Conservation (phyloP, 139 green algal species). For the Coelastrella sp. region DNA sequence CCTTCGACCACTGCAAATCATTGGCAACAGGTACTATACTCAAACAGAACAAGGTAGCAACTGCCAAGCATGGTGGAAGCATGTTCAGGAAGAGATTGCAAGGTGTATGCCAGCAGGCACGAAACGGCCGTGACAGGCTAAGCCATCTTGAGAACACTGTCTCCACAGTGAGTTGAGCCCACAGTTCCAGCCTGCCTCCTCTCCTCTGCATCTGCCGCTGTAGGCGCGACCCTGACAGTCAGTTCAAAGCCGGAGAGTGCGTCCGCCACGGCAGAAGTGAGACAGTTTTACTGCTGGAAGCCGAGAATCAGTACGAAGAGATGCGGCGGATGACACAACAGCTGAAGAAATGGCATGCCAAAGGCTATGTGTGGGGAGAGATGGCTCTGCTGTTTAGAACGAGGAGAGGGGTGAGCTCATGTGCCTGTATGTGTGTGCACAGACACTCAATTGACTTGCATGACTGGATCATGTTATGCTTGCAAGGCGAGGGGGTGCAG, state of each 20-base stretch:
- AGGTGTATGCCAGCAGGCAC: too few relatives aligned
- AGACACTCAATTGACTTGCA: background rate
- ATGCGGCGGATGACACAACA: background rate
- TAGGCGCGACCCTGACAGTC: background rate
- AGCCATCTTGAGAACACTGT: too few relatives aligned
- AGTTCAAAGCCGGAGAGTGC: background rate
- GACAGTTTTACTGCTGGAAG: background rate
- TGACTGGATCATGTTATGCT: background rate
- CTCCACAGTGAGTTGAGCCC: too few relatives aligned
- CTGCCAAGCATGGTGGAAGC: too few relatives aligned
- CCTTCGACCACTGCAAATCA: too few relatives aligned
- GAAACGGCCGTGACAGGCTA: too few relatives aligned
- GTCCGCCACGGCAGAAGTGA: background rate
- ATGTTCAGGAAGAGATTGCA: too few relatives aligned
- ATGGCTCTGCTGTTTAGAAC: constrained; percentile 42
- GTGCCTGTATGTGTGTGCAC: background rate
- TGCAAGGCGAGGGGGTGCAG: background rate
- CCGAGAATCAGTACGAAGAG: constrained; percentile 5
- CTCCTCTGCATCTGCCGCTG: background rate
- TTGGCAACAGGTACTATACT: too few relatives aligned
- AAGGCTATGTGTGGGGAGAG: background rate
- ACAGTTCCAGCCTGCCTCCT: too few relatives aligned
- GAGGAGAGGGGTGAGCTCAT: background rate
- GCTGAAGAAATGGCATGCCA: background rate
- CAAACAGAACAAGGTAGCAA: too few relatives aligned